Base-by-base conservation (phyloP, 805 yeast species). In the Candida verbasci region DNA sequence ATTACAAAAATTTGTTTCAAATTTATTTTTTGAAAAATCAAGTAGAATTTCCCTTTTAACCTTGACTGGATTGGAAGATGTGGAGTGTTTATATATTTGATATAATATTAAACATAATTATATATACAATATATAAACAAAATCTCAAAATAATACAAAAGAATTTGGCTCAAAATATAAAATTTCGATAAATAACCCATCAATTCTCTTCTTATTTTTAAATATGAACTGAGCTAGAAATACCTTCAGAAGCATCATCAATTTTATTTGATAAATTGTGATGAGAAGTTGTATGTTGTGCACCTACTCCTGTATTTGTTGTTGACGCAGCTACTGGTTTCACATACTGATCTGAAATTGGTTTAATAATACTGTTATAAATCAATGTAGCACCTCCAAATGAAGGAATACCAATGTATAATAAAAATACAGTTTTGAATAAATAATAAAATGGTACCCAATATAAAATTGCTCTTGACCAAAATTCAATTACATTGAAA, bases 361-460 rank as follows among this genome's bases (percentile, higher is more conserved):
- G 97, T 56, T 74, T 74, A 58, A 93, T 70, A 21, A 84, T 49
- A 35, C 65, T 56, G 38, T 56, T 49, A 74, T 86, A 93, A 35
- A 93, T 76, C 40, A 79, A 47, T 40, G 68, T 68, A 39, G 97
- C 95, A 58, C 98, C 98, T 40, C 86, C 83, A 56, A 83, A 80
- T 49, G 79, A 74, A 45, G 98, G 97, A 37, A 88, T 72, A 38
- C 93, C 87, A 54, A 91, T 78, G 72, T 86, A 93, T 40, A 89
- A 69, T 65, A 93, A 82, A 64, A 85, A 79, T 35, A 86, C 50
- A 35, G 96, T 86, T 78, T 93, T 93, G 71, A 93, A 73, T 55
- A 93, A 78, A 79, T 89, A 93, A 75, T 93, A 93, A 59, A 93
- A 88, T 54, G 99, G 98, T 48, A 93, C 66, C 95, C 96, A 86